Percentiles rank a stretch among this genome's conserved stretches.
These are phyloP conservation scores for Conticribra weissflogii DNA, from an alignment of 108 stramenopile genomes.

Conservation along the genomic window DNA sequence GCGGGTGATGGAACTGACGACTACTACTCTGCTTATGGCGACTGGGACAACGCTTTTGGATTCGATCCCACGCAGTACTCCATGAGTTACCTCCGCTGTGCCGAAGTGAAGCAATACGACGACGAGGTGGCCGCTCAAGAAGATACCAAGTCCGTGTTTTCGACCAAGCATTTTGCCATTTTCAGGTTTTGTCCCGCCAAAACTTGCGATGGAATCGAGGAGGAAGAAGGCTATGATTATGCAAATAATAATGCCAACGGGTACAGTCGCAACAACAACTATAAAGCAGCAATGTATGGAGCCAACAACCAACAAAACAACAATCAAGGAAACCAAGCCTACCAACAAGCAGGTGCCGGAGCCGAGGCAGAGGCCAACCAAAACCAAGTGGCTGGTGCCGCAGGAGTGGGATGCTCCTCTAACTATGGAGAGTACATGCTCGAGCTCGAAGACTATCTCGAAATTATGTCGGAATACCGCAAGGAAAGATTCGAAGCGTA, in stretches of 20 bases:
- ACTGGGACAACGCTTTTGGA: constrained; percentile 21
- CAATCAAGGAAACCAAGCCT: constrained; percentile 41
- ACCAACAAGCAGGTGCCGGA: too few relatives aligned
- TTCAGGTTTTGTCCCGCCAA: constrained; percentile 73
- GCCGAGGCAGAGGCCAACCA: constrained; percentile 7
- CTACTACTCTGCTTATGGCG: constrained; percentile 5
- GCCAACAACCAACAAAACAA: constrained; percentile 18
- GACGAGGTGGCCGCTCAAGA: constrained; percentile 38
- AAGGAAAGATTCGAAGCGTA: constrained; percentile 56
- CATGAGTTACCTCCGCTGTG: constrained; percentile 76
- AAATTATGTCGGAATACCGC: constrained; percentile 64
- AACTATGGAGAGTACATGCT: constrained; percentile 78
- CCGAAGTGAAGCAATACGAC: constrained; percentile 30
- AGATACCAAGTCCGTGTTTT: constrained; percentile 48
- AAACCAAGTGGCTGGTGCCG: constrained; percentile 14
- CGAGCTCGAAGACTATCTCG: constrained; percentile 66
- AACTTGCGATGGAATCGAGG: constrained; percentile 42
- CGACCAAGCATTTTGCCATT: constrained; percentile 69
- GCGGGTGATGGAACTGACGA: constrained; percentile 23
- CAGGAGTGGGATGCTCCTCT: constrained; percentile 54
- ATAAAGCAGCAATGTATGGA: too few relatives aligned
- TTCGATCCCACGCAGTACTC: constrained; percentile 68
- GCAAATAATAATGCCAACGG: too few relatives aligned
- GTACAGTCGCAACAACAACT: constrained; percentile 1
- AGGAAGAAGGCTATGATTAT: too few relatives aligned